These are phyloP conservation scores for Mycosphaerella sp. DNA, from an alignment of 2,329 filamentous ascomycete genomes.

Conservation along the genomic window DNA sequence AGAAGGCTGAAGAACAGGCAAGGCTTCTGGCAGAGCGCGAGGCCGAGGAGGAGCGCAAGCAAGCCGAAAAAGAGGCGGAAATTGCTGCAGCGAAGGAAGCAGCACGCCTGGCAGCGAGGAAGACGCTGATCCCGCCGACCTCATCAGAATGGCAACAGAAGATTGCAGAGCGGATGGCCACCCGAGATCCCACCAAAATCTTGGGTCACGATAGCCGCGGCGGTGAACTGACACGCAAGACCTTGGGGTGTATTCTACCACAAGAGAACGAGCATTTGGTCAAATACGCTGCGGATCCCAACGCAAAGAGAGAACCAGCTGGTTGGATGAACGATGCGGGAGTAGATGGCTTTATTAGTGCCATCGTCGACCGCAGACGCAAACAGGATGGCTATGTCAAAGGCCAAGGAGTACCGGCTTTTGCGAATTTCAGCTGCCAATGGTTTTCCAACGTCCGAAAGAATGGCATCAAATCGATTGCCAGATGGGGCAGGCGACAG, in stretches of 20 bases:
- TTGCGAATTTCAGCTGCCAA: conserved; percentile 58
- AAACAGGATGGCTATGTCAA: conserved; percentile 48
- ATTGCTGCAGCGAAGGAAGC: conserved; percentile 8
- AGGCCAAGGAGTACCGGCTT: conserved; percentile 39
- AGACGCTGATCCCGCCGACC: conserved; percentile 29
- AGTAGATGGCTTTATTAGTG: conserved; percentile 59
- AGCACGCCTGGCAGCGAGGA: conserved; percentile 2
- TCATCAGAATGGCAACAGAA: conserved; percentile 36
- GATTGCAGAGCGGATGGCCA: conserved; percentile 34
- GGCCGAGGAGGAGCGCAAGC: conserved; percentile 9
- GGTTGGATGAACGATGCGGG: conserved; percentile 73
- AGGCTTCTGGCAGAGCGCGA: conserved; percentile 11
- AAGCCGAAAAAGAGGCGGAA: conserved; percentile 10
- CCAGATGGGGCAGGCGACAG: conserved; percentile 52
- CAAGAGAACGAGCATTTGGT: conserved; percentile 22
- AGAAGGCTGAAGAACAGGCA: conserved; percentile 12
- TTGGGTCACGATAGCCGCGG: conserved; percentile 34
- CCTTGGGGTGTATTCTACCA: conserved; percentile 57
- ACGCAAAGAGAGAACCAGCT: conserved; percentile 23
- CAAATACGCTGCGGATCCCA: neutral
- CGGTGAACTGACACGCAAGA: conserved; percentile 46
- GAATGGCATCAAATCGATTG: conserved; percentile 44
- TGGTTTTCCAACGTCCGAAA: conserved; percentile 55
- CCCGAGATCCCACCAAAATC: conserved; percentile 13
- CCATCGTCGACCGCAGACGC: conserved; percentile 53